phyloP scores from a whole-genome alignment of 1,284 basidiomycete species.

The Porodaedalea pini region DNA sequence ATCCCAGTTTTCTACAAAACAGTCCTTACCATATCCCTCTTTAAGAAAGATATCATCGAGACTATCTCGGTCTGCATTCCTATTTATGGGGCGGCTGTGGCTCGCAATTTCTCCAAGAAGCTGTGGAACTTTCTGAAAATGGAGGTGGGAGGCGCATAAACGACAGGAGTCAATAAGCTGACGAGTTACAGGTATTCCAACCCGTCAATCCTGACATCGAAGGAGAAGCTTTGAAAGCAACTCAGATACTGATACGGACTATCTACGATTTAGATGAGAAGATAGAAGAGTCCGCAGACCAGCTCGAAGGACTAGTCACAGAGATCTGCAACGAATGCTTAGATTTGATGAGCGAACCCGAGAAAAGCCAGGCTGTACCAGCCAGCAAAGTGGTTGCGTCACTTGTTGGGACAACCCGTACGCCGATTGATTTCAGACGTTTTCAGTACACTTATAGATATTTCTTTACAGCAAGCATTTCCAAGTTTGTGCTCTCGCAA shows the following conservation, averaged over 20 bases:
- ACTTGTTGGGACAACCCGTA: constrained; percentile 74
- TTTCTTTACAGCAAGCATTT: constrained; percentile 57
- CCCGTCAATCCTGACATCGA: constrained; percentile 77
- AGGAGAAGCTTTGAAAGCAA: constrained; percentile 64
- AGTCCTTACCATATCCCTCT: not conserved
- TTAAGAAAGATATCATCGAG: constrained; percentile 79
- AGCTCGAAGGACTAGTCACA: constrained; percentile 60
- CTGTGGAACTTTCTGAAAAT: constrained; percentile 87
- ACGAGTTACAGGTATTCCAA: constrained; percentile 73
- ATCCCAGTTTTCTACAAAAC: not conserved
- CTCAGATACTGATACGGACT: constrained; percentile 68
- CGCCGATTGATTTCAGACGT: constrained; percentile 30
- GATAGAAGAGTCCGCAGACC: constrained; percentile 34
- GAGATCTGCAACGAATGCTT: constrained; percentile 80
- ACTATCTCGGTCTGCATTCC: constrained; percentile 76
- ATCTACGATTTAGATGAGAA: constrained; percentile 49
- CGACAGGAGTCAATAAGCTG: constrained; percentile 4
- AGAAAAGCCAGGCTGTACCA: constrained; percentile 85
- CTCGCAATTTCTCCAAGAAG: constrained; percentile 62
- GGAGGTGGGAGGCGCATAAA: constrained; percentile 54
- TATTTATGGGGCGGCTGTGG: constrained; percentile 69
- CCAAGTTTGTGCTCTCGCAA: constrained; percentile 62
- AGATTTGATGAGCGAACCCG: constrained; percentile 77
- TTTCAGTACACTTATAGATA: constrained; percentile 15
- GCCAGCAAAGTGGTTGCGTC: constrained; percentile 79